Base-by-base conservation (phyloP, 2,329 filamentous ascomycete genomes). In the Zymoseptoria passerinii region DNA sequence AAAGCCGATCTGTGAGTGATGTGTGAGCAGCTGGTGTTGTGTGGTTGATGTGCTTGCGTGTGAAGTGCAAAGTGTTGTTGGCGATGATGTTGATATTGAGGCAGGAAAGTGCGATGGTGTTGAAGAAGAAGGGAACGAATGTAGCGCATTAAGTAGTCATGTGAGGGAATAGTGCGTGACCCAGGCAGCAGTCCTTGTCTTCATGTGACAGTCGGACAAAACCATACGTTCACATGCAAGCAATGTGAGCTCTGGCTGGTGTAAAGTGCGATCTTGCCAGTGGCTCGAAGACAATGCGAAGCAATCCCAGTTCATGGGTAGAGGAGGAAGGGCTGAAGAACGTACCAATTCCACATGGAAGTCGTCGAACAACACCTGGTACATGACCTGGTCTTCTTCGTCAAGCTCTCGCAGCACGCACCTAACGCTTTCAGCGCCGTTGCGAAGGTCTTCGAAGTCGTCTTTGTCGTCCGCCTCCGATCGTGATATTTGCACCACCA, bases 291-390 rank as follows among this genome's bases (percentile, higher is more conserved):
- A 4, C 0, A 16, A 16, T 40, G 9, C 8, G 35, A 16, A 40
- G 23, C 23, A 4, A 23, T 4, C 23, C 23, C 23, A 3, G 2
- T 23, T 23, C 23, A 40, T 16, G 2, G 35, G 35, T 10, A 35
- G 29, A 9, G 23, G 9, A 1, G 13, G 54, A 56, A 59, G 16
- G 48, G 28, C 18, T 23, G 52, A 16, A 40, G 35, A 60, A 72
- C 76, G 68, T 67, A 80, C 78, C 70, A 73, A 63, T 61, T 74
- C 73, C 9, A 67, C 68, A 50, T 66, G 67, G 16, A 68, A 72
- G 58, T 77, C 72, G n/a, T 70, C 70, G 35, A 79, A 73, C 58
- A 71, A 69, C 16, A 79, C 75, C 56, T 73, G 66, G 57, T 77
- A 80, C 8, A 68, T 59, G 35, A 76, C 54, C 8, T 68, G 65